Conservation (phyloP, 2,329 filamentous ascomycete species). For the Colletotrichum australisinense region DNA sequence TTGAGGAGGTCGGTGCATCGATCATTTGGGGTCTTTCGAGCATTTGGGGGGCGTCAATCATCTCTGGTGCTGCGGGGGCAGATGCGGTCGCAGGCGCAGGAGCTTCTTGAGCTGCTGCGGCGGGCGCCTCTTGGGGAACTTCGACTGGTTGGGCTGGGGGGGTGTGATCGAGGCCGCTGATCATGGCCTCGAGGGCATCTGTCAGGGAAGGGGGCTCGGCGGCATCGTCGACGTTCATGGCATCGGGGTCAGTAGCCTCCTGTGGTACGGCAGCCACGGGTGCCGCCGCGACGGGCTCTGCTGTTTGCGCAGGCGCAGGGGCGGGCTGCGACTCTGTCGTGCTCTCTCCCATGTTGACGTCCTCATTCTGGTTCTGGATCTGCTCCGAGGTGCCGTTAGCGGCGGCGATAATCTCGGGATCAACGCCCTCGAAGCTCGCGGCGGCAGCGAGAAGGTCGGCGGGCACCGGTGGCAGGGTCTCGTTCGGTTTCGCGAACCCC, state of each 20-base stretch:
- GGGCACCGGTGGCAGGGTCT: slow-evolving; percentile 52
- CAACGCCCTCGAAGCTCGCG: slow-evolving; percentile 38
- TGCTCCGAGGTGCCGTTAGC: not conserved
- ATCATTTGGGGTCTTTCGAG: not conserved
- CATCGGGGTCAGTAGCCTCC: slow-evolving; percentile 37
- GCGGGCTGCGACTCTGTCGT: not conserved
- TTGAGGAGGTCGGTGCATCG: not conserved
- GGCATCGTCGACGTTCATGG: slow-evolving; percentile 52
- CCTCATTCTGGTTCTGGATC: slow-evolving; percentile 6
- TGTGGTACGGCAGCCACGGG: not conserved
- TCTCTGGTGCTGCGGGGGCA: not conserved
- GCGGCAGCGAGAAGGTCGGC: slow-evolving; percentile 46
- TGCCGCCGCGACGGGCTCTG: slow-evolving; percentile 5
- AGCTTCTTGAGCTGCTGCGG: not conserved
- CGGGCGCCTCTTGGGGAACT: not conserved
- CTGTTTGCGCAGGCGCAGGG: not conserved
- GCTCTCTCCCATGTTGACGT: slow-evolving; percentile 20
- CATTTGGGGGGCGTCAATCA: not conserved
- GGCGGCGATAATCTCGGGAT: not conserved
- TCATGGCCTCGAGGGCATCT: slow-evolving; percentile 56
- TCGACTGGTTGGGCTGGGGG: not conserved
- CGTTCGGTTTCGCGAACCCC: slow-evolving; percentile 56
- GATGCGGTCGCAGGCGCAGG: not conserved
- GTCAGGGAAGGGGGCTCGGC: slow-evolving; percentile 52
- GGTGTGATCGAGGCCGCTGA: slow-evolving; percentile 49